phyloP scores from a whole-genome alignment of 2,329 filamentous ascomycete genomes.

The Fusarium nelsonii region DNA sequence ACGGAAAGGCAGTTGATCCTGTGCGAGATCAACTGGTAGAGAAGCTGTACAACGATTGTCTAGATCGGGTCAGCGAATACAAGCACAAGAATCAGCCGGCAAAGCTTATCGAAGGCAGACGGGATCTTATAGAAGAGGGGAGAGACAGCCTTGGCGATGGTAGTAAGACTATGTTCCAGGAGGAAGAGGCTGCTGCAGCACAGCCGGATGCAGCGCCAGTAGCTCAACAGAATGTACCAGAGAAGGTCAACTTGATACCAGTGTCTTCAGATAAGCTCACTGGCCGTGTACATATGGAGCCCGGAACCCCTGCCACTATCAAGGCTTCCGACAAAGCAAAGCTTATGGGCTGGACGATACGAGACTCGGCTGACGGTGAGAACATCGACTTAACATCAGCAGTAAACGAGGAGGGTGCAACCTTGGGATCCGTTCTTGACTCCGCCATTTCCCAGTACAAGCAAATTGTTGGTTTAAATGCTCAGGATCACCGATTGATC shows the following conservation, averaged over 20 bases:
- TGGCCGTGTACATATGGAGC: conserved; percentile 77
- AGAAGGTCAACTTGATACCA: conserved; percentile 69
- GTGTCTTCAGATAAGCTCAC: conserved; percentile 77
- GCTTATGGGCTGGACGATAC: conserved; percentile 85
- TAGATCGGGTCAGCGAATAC: conserved; percentile 91
- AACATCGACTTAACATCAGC: conserved; percentile 79
- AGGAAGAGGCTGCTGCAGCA: conserved; percentile 76
- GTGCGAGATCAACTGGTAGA: conserved; percentile 85
- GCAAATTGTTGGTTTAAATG: conserved; percentile 81
- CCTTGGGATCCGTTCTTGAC: conserved; percentile 91
- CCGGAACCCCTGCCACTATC: conserved; percentile 74
- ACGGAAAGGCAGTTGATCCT: conserved; percentile 81
- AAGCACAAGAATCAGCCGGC: conserved; percentile 80
- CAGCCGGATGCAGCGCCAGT: conserved; percentile 67
- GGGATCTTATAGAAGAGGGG: conserved; percentile 83
- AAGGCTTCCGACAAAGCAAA: conserved; percentile 83
- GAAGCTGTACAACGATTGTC: conserved; percentile 92
- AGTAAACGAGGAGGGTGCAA: conserved; percentile 74
- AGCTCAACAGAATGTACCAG: conserved; percentile 65
- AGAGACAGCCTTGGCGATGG: conserved; percentile 80
- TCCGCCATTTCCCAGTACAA: conserved; percentile 91
- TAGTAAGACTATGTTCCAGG: conserved; percentile 75
- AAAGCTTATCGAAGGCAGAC: conserved; percentile 84
- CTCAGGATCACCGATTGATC: conserved; percentile 88
- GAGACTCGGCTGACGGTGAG: conserved; percentile 69